Evolutionary conservation across 2,329 filamentous ascomycete species (phyloP), one percentile per base, ranked within the genome.

Genomic region (Kalmusia sp.): DNA sequence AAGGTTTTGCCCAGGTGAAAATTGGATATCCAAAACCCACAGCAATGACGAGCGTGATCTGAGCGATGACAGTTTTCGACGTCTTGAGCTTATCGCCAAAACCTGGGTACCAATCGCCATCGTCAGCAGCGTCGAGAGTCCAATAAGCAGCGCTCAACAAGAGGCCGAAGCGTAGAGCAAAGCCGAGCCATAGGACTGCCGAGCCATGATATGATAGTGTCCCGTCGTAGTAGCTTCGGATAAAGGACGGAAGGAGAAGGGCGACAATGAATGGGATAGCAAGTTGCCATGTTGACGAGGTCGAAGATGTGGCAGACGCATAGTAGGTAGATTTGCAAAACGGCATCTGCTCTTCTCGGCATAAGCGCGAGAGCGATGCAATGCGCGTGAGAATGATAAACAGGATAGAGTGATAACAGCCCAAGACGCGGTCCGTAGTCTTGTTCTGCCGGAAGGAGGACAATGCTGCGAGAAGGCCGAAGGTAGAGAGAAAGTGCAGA

Each of bases 341-440:
- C 0, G 95, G 95, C 91, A 98, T 97, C 77, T 99, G 95, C 77
- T 99, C 95, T 74, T 99, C 95, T 52, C 95, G 89, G 72, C 95
- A 99, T 17, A 99, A 86, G 61, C 92, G 90, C 8, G 95, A 97
- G 61, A 93, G 87, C 1, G 93, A 96, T 0, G 92, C 89, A 3
- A 93, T 49, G 49, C 93, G 87, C 12, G 88, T 89, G 11, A 98
- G 82, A 4, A 92, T 70, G 51, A 95, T 81, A 68, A 99, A 98
- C 1, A 92, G 79, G 17, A 93, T 72, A 0, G 95, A 95, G 70
- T 99, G 93, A 65, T 93, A 93, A 22, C 91, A 82, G 21, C 90
- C 92, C 40, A 96, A 77, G 9, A 88, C 85, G 35, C 90, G 86
- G 62, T 96, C 90, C 3, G 83, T 78, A 21, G 82, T 77, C 30